Evolutionary conservation across 2,329 filamentous ascomycete species (phyloP).

Genomic region (Nannizziopsis arthrosporioides): DNA sequence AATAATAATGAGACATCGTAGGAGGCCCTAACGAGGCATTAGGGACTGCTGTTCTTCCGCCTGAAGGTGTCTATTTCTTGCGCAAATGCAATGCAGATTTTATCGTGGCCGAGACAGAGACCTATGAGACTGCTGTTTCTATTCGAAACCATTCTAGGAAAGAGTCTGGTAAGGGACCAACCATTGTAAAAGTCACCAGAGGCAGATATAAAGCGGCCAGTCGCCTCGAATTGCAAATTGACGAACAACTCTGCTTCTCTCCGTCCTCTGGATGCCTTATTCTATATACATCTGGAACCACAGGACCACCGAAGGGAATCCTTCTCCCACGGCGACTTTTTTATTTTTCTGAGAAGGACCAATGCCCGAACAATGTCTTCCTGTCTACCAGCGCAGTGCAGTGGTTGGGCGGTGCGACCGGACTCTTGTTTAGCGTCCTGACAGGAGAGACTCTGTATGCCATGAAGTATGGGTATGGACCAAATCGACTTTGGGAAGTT

Average conservation of each 20-base stretch:
- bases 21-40: neutral
- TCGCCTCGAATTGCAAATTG: neutral
- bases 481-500: slow-evolving; percentile 5
- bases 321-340: slow-evolving; percentile 18
- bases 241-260: neutral
- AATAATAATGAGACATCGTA: neutral
- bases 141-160: slow-evolving; percentile 26
- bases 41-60: slow-evolving; percentile 30
- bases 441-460: slow-evolving; percentile 5
- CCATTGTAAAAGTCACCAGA: neutral
- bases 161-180: neutral
- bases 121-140: slow-evolving; percentile 22
- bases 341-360: neutral
- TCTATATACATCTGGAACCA: slow-evolving; percentile 39
- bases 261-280: slow-evolving; percentile 23
- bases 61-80: slow-evolving; percentile 36
- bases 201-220: no score
- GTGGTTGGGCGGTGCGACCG: slow-evolving; percentile 8
- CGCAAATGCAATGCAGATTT: slow-evolving; percentile 29
- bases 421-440: neutral
- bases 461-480: neutral
- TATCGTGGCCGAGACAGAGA: slow-evolving; percentile 29
- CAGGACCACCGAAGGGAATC: slow-evolving; percentile 35
- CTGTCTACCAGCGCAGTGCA: slow-evolving; percentile 5
- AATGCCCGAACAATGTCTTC: neutral